Base-by-base conservation (phyloP, 441 rosid species). In the Hura crepitans region DNA sequence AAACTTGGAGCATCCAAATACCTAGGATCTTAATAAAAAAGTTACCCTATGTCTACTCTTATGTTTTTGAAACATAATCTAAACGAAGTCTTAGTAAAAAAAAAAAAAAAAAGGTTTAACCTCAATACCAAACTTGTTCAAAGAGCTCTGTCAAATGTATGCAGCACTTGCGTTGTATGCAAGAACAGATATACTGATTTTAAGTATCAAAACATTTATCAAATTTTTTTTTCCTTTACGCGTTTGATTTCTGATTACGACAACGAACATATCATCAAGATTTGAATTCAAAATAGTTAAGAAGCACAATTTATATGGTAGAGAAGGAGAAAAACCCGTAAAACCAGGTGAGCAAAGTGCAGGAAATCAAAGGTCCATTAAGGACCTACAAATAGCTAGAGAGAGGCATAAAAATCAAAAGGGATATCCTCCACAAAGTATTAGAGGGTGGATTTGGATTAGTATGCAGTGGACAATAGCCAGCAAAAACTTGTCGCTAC, bases 361-460 rank as follows among this genome's bases (percentile, higher is more conserved):
- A 68, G 54, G 46, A 72, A 72, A 78, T 76, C 75, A 56, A 14
- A 27, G 71, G 69, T 70, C 56, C 77, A 75, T 14, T 53, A 51
- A 68, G 79, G 84, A 49, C 84, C 81, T 70, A 81, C 80, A 25
- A 2, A 14, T 33, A 33, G 6, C 37, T 6, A 22, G 37, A 51
- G 27, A 30, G 46, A 65, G 13, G 47, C 5, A 30, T 27, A 27
- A n/a, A 28, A 66, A 42, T 37, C 58, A 9, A 10, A 70, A 28
- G 51, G 70, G 69, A 72, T 13, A 2, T 5, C 69, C 39, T 30
- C 76, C 65, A 72, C 71, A 68, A n/a, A 30, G 73, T 22, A 62
- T 31, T 11, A 2, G 46, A 20, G 46, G 33, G 22, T 49, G 11
- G n/a, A n/a, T n/a, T 49, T 49, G 20, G 18, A 70, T 61, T 10